These are phyloP conservation scores for Colletotrichum tabaci DNA, from an alignment of 2,329 filamentous ascomycete species.

Conservation along the genomic window DNA sequence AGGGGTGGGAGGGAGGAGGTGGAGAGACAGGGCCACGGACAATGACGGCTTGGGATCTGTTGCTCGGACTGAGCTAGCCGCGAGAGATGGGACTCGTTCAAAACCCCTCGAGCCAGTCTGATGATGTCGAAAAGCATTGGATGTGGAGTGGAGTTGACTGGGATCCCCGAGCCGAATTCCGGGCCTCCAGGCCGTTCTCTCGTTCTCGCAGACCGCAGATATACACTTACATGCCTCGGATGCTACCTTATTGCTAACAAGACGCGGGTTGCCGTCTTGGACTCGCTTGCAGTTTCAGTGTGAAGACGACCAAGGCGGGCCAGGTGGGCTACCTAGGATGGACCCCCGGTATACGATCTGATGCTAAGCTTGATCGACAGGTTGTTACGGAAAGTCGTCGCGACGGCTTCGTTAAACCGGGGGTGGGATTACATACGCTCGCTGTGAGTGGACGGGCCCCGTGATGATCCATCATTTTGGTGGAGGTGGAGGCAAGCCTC, in stretches of 20 bases:
- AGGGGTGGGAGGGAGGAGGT: neutral
- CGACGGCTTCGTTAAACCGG: constrained; percentile 5
- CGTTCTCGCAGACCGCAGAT: constrained; percentile 15
- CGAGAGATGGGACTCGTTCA: constrained; percentile 27
- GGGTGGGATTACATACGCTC: too few species aligned
- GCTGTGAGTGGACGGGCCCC: neutral
- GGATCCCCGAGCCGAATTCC: constrained; percentile 27
- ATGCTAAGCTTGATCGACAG: constrained; percentile 37
- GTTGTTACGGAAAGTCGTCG: constrained; percentile 35
- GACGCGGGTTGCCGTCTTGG: neutral
- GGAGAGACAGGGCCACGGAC: constrained; percentile 24
- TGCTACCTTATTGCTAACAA: constrained; percentile 25
- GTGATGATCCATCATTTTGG: constrained; percentile 6
- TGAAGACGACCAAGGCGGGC: constrained; percentile 1
- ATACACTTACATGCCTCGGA: neutral
- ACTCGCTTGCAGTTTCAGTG: constrained; percentile 40
- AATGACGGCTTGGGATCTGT: constrained; percentile 28
- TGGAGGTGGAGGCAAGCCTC: neutral
- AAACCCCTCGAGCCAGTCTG: constrained; percentile 16
- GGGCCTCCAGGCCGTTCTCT: neutral
- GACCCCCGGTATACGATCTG: constrained; percentile 23
- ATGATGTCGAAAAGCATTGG: constrained; percentile 13
- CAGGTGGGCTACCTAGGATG: constrained; percentile 1
- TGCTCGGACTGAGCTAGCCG: constrained; percentile 34
- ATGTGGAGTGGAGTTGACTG: constrained; percentile 10